Evolutionary conservation across 352 stramenopile genomes (phyloP), one percentile per base, ranked within the genome.

Genomic region (Pythium phragmiticola): DNA sequence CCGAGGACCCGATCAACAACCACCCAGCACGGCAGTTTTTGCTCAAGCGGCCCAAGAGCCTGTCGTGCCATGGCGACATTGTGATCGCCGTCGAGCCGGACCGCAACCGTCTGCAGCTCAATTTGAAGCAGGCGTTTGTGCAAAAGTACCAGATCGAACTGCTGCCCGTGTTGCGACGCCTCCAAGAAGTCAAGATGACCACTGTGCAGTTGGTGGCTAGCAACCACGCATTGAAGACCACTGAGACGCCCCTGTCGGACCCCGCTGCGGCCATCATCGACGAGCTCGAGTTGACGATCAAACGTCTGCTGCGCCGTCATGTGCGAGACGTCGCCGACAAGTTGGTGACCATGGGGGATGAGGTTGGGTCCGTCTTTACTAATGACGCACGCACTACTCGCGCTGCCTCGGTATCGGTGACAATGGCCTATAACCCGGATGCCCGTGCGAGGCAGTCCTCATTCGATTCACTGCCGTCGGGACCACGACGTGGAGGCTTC

Each of bases 121-220:
- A 90, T 59, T 55, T 94, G 16, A 85, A 86, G 11, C 76, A 94
- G 62, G 80, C 68, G 0, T 92, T 92, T 52, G 80, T 94, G 23
- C 61, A 75, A 26, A 82, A 83, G 49, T 70, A 82, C 51, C 69
- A 87, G 23, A 65, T 89, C 13, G 85, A 94, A 21, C 63, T 90
- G n/a, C 66, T 87, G 13, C 82, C 77, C 2, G 67, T 88, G 3
- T 68, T 94, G 1, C 63, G 74, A 21, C 80, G 84, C 1, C 59
- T 94, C 0, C 69, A 88, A 48, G 81, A 84, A 17, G 30, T 89
- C 16, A 89, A 90, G 63, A 78, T 78, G 37, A 86, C 74, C 33
- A 80, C 72, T 6, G 65, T 64, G 26, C 66, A 63, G 42, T 66
- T 69, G 63, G 13, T 26, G 48, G 45, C 34, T 51, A 41, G 46